A percentile compares a stretch with the other conserved stretches of the same genome.
Conservation (phyloP, 176 grass and related monocot genomes). For the Hordeum marinum region DNA sequence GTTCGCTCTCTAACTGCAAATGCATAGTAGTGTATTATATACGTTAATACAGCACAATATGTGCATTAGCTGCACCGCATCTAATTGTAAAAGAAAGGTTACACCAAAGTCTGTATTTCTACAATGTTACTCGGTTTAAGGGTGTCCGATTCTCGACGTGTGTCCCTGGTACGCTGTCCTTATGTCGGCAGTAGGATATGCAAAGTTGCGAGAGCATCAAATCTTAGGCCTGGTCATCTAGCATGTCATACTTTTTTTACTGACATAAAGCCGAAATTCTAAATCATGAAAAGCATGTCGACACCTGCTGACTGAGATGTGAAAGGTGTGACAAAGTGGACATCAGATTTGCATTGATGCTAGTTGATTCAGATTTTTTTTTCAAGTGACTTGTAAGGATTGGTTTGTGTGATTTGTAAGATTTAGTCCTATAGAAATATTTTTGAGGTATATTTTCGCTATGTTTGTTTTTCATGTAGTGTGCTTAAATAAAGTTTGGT, state of each 20-base stretch:
- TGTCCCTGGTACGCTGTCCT: not conserved
- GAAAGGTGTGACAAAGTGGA: not conserved
- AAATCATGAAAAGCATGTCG: not conserved
- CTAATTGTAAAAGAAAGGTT: too few species aligned
- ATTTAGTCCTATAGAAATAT: not conserved
- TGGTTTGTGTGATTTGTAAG: not conserved
- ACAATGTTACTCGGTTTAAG: not conserved
- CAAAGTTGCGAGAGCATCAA: not conserved
- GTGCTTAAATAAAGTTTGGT: too few species aligned
- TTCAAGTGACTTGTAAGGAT: not conserved
- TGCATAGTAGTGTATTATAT: too few species aligned
- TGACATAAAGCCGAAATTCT: not conserved
- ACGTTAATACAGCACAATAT: too few species aligned
- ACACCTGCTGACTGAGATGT: not conserved
- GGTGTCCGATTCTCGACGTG: not conserved
- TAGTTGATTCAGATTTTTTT: not conserved
- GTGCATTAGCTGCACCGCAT: too few species aligned
- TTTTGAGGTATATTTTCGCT: too few species aligned
- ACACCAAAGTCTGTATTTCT: too few species aligned
- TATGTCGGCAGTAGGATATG: conserved; percentile 15
- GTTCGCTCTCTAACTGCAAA: too few species aligned
- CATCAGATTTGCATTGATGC: not conserved
- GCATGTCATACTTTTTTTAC: not conserved
- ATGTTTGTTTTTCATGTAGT: not conserved
- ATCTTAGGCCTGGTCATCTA: not conserved